These are phyloP conservation scores for Elymus sibiricus DNA, from an alignment of 176 grass and related monocot species.

Conservation along the genomic window DNA sequence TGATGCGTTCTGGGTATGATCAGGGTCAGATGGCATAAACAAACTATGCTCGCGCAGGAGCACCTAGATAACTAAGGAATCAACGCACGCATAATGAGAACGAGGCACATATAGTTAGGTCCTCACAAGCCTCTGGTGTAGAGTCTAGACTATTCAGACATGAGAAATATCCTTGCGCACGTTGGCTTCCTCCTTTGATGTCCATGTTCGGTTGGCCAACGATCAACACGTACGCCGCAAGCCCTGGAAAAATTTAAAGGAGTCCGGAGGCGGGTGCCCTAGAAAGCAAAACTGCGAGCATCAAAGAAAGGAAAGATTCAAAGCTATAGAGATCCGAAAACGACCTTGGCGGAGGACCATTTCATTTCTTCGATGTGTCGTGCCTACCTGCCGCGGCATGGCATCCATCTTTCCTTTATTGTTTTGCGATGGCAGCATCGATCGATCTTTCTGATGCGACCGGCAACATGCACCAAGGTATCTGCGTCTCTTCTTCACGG, in stretches of 20 bases:
- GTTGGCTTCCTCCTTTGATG: too few relatives aligned
- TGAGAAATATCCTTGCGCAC: not conserved
- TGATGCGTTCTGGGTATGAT: not conserved
- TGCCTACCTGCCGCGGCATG: not conserved
- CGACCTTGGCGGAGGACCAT: not conserved
- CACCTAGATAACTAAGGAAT: too few relatives aligned
- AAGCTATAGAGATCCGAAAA: not conserved
- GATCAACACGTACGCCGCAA: slow-evolving; percentile 18
- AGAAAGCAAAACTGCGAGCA: slow-evolving; percentile 17
- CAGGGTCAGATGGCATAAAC: not conserved
- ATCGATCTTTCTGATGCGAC: not conserved
- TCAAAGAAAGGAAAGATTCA: slow-evolving; percentile 15
- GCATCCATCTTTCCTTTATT: not conserved
- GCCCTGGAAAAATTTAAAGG: not conserved
- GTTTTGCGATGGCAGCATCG: not conserved
- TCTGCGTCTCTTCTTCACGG: not conserved
- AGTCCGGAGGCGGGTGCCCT: not conserved
- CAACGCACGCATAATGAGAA: not conserved
- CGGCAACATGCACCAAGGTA: not conserved
- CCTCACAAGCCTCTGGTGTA: not conserved
- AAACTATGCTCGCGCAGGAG: too few relatives aligned
- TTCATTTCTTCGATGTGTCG: not conserved
- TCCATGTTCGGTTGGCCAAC: too few relatives aligned
- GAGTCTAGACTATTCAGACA: not conserved
- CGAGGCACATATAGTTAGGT: not conserved